These are phyloP conservation scores for Talaromyces amestolkiae DNA, from an alignment of 2,329 filamentous ascomycete genomes.

Conservation along the genomic window DNA sequence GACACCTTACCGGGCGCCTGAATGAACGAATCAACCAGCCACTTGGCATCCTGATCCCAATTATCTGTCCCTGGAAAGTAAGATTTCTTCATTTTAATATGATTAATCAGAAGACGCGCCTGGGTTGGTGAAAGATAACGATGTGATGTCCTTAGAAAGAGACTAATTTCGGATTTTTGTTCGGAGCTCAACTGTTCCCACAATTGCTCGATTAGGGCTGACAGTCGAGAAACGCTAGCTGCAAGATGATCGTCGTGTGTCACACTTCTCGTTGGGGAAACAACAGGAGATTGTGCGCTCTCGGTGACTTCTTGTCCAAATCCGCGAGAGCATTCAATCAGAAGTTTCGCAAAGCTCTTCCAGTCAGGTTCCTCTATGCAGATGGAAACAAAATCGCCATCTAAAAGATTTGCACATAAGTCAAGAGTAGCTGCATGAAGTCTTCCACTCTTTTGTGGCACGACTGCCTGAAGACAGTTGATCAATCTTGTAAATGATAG, in stretches of 20 bases:
- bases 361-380: slow-evolving; percentile 34
- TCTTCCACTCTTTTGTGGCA: slow-evolving; percentile 37
- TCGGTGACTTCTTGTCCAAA: slow-evolving; percentile 29
- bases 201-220: slow-evolving; percentile 34
- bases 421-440: slow-evolving; percentile 43
- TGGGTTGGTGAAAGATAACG: slow-evolving; percentile 39
- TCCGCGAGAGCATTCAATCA: slow-evolving; percentile 37
- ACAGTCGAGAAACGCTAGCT: slow-evolving; percentile 38
- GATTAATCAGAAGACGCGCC: slow-evolving; percentile 38
- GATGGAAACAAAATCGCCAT: slow-evolving; percentile 36
- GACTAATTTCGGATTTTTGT: slow-evolving; percentile 36
- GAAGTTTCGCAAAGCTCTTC: slow-evolving; percentile 33
- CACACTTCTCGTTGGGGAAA: slow-evolving; percentile 26
- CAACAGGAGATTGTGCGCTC: slow-evolving; percentile 15
- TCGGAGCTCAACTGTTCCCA: slow-evolving; percentile 38
- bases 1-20: slow-evolving; percentile 37
- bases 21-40: slow-evolving; percentile 38
- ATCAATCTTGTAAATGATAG: slow-evolving; percentile 39
- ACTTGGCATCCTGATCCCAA: slow-evolving; percentile 36
- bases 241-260: slow-evolving; percentile 38
- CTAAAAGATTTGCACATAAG: slow-evolving; percentile 40
- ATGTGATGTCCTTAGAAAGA: slow-evolving; percentile 37
- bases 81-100: slow-evolving; percentile 33
- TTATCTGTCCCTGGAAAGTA: slow-evolving; percentile 34
- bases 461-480: slow-evolving; percentile 34